phyloP scores from a whole-genome alignment of 495 filamentous ascomycete species.

The Penicillium psychrofluorescens region DNA sequence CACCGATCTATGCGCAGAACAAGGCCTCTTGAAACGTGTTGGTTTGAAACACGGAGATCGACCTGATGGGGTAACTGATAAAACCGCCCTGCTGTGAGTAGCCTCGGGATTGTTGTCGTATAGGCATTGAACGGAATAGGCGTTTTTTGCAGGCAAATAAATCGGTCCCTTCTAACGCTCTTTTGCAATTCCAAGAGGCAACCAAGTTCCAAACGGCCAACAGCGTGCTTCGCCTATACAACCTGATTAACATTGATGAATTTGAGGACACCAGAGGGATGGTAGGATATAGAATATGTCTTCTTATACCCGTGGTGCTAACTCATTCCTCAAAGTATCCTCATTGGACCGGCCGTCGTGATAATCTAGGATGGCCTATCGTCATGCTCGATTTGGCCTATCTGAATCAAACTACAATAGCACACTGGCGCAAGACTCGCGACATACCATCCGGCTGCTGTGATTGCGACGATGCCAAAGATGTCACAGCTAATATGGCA shows the following conservation, averaged over 20 bases:
- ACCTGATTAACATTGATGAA: conserved; percentile 13
- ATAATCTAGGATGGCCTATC: conserved; percentile 20
- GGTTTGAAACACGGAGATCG: conserved; percentile 14
- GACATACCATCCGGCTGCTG: not conserved
- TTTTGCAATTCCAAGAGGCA: conserved; percentile 18
- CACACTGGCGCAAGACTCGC: conserved; percentile 12
- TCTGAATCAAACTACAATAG: conserved; percentile 7
- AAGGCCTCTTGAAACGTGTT: conserved; percentile 13
- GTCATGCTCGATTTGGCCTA: conserved; percentile 17
- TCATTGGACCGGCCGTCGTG: conserved; percentile 27
- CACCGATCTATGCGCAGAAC: conserved; percentile 9
- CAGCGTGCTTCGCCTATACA: conserved; percentile 14
- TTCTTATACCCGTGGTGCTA: too few species aligned
- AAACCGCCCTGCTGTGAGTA: conserved; percentile 18
- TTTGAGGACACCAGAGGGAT: conserved; percentile 18
- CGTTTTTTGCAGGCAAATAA: conserved; percentile 25
- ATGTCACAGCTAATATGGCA: conserved; percentile 6
- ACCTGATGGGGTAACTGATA: conserved; percentile 20
- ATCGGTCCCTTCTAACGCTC: conserved; percentile 8
- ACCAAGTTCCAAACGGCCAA: conserved; percentile 6
- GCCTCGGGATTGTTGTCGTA: not conserved
- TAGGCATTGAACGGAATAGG: conserved; percentile 6
- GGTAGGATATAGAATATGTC: conserved; percentile 4
- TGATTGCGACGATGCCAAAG: not conserved
- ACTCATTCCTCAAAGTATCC: conserved; percentile 15